Base-by-base conservation (phyloP, 441 rosid species). In the Pelargonium myrrhifolium region DNA sequence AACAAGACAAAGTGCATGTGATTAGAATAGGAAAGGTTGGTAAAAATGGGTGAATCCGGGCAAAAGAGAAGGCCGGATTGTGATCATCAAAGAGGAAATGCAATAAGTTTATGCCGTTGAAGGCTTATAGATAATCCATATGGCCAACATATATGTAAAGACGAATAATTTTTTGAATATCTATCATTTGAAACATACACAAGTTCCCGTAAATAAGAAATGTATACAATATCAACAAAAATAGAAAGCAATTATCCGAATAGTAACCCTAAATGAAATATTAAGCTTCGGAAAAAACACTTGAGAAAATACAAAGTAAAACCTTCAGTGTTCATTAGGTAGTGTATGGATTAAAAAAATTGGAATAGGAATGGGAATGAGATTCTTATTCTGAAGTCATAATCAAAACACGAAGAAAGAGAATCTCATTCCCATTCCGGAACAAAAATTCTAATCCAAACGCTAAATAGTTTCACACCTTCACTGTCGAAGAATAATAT, bases 11-110 rank as follows among this genome's bases (percentile, higher is more conserved):
- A n/a, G 49, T 22, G 49, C 37, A 55, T 60, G 31, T 75, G 58
- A 61, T 75, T 72, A 77, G 68, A 20, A 51, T 71, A 49, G 49
- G 68, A n/a, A 9, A 63, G 49, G 49, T 35, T 42, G 4, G 40
- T 24, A 40, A 39, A 18, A 42, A 21, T 11, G 42, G 11, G 22
- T n/a, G 20, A 49, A n/a, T 6, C 56, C 15, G 18, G 8, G 56
- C 5, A 49, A n/a, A 49, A 49, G 20, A 49, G 18, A 49, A n/a
- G 56, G 56, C 3, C 56, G 17, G 3, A 8, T 49, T 49, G 8
- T 6, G 18, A 49, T 49, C 56, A 49, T 17, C 15, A 49, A 15
- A 14, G 17, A 49, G 56, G 56, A 49, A 49, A 49, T 49, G 56
- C 56, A 49, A 49, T 5, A 49, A 49, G 56, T 49, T 14, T 49